These are phyloP conservation scores for Beta lomatogona DNA, from an alignment of 179 eudicot genomes.

Conservation along the genomic window DNA sequence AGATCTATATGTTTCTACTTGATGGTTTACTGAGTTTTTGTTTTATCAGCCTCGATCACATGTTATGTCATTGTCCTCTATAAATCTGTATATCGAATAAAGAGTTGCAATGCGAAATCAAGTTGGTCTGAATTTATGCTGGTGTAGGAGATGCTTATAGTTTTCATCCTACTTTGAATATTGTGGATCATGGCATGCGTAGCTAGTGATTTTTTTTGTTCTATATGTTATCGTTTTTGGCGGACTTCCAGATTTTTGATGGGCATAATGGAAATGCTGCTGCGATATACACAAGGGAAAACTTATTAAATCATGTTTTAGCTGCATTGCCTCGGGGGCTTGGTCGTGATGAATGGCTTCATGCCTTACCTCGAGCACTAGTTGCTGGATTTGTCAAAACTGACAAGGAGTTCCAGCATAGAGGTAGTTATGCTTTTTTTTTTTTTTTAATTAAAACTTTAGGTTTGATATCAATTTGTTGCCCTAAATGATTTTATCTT, in stretches of 20 bases:
- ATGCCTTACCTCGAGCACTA: slow-evolving; percentile 77
- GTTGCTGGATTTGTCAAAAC: slow-evolving; percentile 91
- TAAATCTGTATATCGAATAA: too few relatives aligned
- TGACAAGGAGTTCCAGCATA: slow-evolving; percentile 76
- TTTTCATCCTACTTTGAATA: background rate
- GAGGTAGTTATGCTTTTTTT: slow-evolving; percentile 39
- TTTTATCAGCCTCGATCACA: too few relatives aligned
- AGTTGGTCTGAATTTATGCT: background rate
- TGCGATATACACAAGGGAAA: slow-evolving; percentile 69
- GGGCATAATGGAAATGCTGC: slow-evolving; percentile 92
- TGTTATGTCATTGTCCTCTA: too few relatives aligned
- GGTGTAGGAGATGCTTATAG: background rate
- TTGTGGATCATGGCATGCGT: too few relatives aligned
- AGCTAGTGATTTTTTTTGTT: background rate
- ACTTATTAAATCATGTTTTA: slow-evolving; percentile 59
- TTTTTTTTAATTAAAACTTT: background rate
- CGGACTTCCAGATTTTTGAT: slow-evolving; percentile 63
- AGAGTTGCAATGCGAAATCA: background rate
- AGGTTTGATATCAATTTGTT: background rate
- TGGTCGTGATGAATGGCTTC: slow-evolving; percentile 83
- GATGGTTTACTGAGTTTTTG: too few relatives aligned
- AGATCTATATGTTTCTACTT: background rate
- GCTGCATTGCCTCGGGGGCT: slow-evolving; percentile 81
- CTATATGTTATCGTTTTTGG: background rate
- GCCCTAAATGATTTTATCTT: background rate